phyloP scores from a whole-genome alignment of 202 grass and related monocot genomes.

The Carex sylvatica region DNA sequence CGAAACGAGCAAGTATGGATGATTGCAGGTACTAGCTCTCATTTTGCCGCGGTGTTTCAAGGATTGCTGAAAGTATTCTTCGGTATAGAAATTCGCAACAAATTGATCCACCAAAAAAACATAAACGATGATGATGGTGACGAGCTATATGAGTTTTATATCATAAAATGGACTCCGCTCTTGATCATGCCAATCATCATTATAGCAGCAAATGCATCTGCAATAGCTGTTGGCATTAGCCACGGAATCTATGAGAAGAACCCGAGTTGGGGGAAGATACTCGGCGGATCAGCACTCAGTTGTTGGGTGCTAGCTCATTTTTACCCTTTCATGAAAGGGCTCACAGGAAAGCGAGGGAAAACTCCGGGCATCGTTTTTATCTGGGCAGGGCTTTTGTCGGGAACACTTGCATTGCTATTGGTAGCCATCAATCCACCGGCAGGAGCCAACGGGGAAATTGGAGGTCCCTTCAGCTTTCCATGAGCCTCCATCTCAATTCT shows the following conservation, averaged over 20 bases:
- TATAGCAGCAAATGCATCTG: conserved; percentile 61
- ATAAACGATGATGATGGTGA: conserved; percentile 65
- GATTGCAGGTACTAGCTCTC: conserved; percentile 62
- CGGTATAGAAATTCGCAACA: conserved; percentile 58
- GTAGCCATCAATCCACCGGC: conserved; percentile 32
- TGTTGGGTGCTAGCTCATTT: conserved; percentile 77
- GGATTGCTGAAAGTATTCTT: conserved; percentile 62
- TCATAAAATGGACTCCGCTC: conserved; percentile 66
- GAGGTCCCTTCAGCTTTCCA: conserved; percentile 27
- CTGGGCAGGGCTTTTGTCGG: conserved; percentile 30
- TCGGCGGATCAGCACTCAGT: conserved; percentile 59
- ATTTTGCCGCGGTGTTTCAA: conserved; percentile 62
- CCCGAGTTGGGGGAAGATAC: conserved; percentile 41
- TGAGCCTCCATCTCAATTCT: conserved; percentile 12
- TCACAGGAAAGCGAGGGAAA: conserved; percentile 63
- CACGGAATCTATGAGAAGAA: conserved; percentile 32
- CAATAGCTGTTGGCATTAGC: conserved; percentile 43
- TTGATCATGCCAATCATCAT: conserved; percentile 54
- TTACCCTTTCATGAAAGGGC: conserved; percentile 66
- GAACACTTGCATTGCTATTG: conserved; percentile 33
- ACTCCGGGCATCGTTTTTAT: conserved; percentile 53
- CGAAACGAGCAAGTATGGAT: conserved; percentile 80
- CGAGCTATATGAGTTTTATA: conserved; percentile 70
- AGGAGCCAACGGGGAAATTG: conserved; percentile 4
- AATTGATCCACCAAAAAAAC: conserved; percentile 47